A percentile compares a stretch with the other conserved stretches of the same genome.
Conservation (phyloP, 768 basidiomycete genomes). For the Brasilioporus rufonigricans region DNA sequence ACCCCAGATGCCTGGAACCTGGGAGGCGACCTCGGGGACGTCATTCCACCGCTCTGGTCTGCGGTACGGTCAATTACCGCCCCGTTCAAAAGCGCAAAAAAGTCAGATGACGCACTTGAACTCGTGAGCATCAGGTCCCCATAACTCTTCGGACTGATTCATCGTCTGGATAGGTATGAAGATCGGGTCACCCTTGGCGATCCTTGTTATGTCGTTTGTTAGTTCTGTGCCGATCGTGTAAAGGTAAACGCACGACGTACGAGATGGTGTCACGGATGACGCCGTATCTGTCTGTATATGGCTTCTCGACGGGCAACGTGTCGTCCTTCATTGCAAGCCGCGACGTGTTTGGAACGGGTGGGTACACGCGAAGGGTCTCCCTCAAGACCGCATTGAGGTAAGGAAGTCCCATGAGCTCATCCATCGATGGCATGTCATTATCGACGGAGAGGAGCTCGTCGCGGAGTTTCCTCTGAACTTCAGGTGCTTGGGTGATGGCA, state of each 20-base stretch:
- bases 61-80: background rate
- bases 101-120: constrained; percentile 45
- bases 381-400: constrained; percentile 68
- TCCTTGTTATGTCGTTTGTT: constrained; percentile 10
- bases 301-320: constrained; percentile 46
- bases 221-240: background rate
- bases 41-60: constrained; percentile 67
- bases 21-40: constrained; percentile 40
- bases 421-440: constrained; percentile 65
- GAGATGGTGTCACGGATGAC: constrained; percentile 37
- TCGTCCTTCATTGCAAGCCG: constrained; percentile 52
- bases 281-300: constrained; percentile 45
- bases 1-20: constrained; percentile 60
- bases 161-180: constrained; percentile 51
- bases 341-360: constrained; percentile 45
- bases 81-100: background rate
- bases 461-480: constrained; percentile 54
- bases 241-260: constrained; percentile 23
- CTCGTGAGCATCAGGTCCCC: constrained; percentile 62
- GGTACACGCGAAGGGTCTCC: constrained; percentile 56
- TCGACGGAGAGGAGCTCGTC: constrained; percentile 51
- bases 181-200: constrained; percentile 46
- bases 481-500: constrained; percentile 46
- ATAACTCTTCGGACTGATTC: constrained; percentile 51
- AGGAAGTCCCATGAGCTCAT: constrained; percentile 60